Evolutionary conservation across 768 basidiomycete genomes (phyloP).

Genomic region (Suillus hirtellus): DNA sequence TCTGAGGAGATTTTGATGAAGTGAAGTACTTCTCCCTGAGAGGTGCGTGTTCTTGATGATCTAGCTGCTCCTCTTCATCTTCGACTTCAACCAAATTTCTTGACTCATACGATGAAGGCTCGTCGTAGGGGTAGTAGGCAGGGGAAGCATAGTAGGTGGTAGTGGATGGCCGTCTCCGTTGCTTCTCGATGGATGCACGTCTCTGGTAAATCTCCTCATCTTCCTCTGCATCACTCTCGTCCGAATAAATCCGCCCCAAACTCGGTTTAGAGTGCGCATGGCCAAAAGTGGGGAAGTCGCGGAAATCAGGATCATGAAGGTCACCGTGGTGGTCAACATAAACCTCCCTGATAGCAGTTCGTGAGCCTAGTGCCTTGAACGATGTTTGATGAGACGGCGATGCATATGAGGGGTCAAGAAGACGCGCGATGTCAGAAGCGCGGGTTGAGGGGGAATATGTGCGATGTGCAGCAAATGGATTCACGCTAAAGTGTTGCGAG

Average conservation of each 20-base stretch:
- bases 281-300: constrained; percentile 53
- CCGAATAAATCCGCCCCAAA: constrained; percentile 36
- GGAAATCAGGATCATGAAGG: constrained; percentile 68
- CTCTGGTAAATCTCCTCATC: constrained; percentile 24
- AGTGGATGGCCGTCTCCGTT: constrained; percentile 28
- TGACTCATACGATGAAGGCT: constrained; percentile 33
- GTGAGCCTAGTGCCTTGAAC: constrained; percentile 21
- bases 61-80: constrained; percentile 21
- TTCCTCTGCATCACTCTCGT: constrained; percentile 34
- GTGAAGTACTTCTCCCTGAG: constrained; percentile 29
- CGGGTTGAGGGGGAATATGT: constrained; percentile 39
- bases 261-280: constrained; percentile 24
- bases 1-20: constrained; percentile 22
- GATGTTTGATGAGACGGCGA: constrained; percentile 32
- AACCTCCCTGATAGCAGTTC: constrained; percentile 30
- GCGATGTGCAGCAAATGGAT: constrained; percentile 18
- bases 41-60: constrained; percentile 20
- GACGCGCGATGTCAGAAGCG: constrained; percentile 56
- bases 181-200: constrained; percentile 22
- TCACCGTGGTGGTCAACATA: constrained; percentile 64
- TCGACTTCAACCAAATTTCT: constrained; percentile 28
- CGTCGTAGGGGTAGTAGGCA: constrained; percentile 28
- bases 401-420: constrained; percentile 66
- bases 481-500: constrained; percentile 17
- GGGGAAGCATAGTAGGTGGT: constrained; percentile 23